These are phyloP conservation scores for Amanita exitialis DNA, from an alignment of 768 basidiomycete species.

Conservation along the genomic window DNA sequence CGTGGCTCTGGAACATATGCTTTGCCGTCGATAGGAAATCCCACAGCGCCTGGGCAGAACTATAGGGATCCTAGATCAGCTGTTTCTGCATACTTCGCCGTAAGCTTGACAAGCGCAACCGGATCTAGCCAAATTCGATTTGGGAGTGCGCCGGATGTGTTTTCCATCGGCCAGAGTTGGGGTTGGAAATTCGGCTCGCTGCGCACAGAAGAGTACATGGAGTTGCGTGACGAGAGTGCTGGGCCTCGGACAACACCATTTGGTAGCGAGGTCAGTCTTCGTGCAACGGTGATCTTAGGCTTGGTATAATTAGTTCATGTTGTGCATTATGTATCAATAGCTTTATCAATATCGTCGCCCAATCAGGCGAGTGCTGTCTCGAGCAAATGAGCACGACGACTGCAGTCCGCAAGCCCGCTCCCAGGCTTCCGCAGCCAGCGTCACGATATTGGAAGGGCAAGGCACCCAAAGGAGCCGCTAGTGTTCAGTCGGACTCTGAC, in stretches of 20 bases:
- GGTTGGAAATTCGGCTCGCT: slow-evolving; percentile 72
- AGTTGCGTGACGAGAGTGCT: slow-evolving; percentile 26
- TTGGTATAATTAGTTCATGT: slow-evolving; percentile 21
- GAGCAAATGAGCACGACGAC: slow-evolving; percentile 8
- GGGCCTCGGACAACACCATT: slow-evolving; percentile 12
- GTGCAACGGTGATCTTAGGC: slow-evolving; percentile 74
- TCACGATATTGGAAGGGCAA: slow-evolving; percentile 89
- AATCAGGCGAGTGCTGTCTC: too few relatives aligned
- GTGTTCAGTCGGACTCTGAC: slow-evolving; percentile 55
- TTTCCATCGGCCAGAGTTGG: slow-evolving; percentile 84
- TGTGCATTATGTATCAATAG: slow-evolving; percentile 3
- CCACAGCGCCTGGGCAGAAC: slow-evolving; percentile 47
- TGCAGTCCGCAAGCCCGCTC: slow-evolving; percentile 55
- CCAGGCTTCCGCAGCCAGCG: slow-evolving; percentile 69
- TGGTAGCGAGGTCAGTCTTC: slow-evolving; percentile 50
- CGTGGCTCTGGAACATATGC: slow-evolving; percentile 4
- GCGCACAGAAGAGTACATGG: slow-evolving; percentile 38
- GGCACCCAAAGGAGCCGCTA: slow-evolving; percentile 64
- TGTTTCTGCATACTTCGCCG: slow-evolving; percentile 74
- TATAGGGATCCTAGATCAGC: slow-evolving; percentile 68
- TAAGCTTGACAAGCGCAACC: slow-evolving; percentile 72
- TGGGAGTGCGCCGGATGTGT: slow-evolving; percentile 77
- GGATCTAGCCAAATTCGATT: slow-evolving; percentile 80
- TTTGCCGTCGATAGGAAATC: slow-evolving; percentile 33
- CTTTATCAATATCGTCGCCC: slow-evolving; percentile 14